A percentile compares a stretch with the other conserved stretches of the same genome.
Evolutionary conservation across 345 rosid genomes (phyloP).

Genomic region (Gossypium sturtianum): DNA sequence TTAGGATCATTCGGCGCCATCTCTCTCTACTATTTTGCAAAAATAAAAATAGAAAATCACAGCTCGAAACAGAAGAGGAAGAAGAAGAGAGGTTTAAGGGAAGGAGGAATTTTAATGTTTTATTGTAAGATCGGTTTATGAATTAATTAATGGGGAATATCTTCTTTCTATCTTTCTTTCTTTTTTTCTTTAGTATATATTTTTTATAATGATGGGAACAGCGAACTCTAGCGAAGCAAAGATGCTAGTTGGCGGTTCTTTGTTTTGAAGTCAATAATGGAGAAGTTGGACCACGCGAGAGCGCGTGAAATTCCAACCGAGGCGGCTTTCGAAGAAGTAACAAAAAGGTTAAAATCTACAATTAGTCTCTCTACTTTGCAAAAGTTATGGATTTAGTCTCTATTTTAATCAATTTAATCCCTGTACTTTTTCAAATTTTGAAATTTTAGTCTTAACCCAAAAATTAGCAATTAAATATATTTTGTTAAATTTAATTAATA

Average conservation of each 20-base stretch:
- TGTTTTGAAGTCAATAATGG: conserved; percentile 7
- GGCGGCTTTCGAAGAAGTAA: background rate
- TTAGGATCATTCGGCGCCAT: conserved; percentile 84
- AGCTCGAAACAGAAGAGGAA: background rate
- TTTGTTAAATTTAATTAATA: too few species aligned
- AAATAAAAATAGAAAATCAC: background rate
- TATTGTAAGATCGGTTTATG: background rate
- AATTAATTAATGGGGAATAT: background rate
- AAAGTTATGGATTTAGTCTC: too few species aligned
- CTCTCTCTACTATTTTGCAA: background rate
- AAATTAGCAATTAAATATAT: too few species aligned
- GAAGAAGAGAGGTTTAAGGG: background rate
- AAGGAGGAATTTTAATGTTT: background rate
- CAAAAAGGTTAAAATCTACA: background rate
- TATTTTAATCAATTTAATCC: too few species aligned
- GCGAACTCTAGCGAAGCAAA: conserved; percentile 5
- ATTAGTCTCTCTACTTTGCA: too few species aligned
- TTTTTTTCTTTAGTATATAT: background rate
- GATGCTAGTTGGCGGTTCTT: conserved; percentile 16
- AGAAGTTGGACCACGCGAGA: background rate
- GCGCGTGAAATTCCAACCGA: background rate
- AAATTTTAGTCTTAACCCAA: too few species aligned
- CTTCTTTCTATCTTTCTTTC: background rate
- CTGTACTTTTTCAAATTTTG: too few species aligned
- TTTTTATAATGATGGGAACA: conserved; percentile 1